Conservation (phyloP, 2,329 filamentous ascomycete genomes). For the Chlorencoelia australis region DNA sequence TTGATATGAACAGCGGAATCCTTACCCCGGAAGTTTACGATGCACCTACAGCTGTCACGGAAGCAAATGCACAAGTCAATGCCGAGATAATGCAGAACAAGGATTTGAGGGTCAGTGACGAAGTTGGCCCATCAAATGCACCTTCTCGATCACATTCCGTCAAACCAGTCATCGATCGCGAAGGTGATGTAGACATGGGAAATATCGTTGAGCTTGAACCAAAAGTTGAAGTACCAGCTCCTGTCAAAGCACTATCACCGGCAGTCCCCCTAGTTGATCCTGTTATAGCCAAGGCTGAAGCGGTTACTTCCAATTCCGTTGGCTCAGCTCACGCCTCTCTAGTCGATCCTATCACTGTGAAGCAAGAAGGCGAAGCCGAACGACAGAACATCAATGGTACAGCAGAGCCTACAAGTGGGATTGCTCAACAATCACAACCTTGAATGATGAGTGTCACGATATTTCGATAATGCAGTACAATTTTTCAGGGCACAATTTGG, state of each 20-base stretch:
- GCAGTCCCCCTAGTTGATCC: conserved; percentile 4
- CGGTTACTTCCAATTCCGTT: background rate
- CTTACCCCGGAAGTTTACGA: conserved; percentile 30
- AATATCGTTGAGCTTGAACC: conserved; percentile 10
- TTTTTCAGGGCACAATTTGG: too few species aligned
- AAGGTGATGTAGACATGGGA: conserved; percentile 28
- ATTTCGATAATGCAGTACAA: too few species aligned
- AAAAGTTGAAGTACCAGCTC: conserved; percentile 1
- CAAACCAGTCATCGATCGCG: conserved; percentile 19
- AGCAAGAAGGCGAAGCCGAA: conserved; percentile 26
- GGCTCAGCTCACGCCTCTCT: conserved; percentile 7
- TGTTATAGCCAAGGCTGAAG: background rate
- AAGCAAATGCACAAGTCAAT: conserved; percentile 26
- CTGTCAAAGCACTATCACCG: conserved; percentile 4
- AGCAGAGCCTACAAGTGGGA: conserved; percentile 9
- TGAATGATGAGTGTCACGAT: too few species aligned
- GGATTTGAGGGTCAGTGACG: conserved; percentile 10
- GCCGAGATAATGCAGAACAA: conserved; percentile 25
- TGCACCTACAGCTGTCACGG: conserved; percentile 16
- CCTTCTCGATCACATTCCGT: conserved; percentile 22
- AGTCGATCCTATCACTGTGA: conserved; percentile 22
- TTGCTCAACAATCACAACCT: conserved; percentile 4
- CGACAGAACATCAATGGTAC: conserved; percentile 23
- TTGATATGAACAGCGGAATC: conserved; percentile 41
- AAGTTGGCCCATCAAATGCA: conserved; percentile 22